Base-by-base conservation (phyloP, 257 asterid genomes). In the Vinca minor region DNA sequence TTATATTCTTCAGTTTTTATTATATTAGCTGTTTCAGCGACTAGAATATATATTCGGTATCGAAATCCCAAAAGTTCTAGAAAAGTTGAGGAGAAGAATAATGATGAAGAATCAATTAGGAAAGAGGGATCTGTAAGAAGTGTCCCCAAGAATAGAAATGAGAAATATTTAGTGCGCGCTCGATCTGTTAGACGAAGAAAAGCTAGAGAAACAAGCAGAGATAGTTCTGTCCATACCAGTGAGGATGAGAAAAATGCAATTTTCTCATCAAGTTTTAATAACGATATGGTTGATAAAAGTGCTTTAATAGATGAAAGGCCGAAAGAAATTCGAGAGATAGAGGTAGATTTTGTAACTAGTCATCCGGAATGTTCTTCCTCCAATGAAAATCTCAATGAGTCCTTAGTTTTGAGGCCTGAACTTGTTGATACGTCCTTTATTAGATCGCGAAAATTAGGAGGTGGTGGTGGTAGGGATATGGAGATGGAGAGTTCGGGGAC, bases 161-260 rank as follows among this genome's bases (percentile, higher is more conserved):
- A 67, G 28, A 80, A 68, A 64, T 45, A 78, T 28, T 67, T 56
- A 12, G 42, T 55, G 1, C 89, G 85, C 14, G 95, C 87, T 56
- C 86, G 80, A 57, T 86, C 95, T 0, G 95, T 84, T 39, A 83
- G 95, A 50, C 78, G 77, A 36, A 81, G 98, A 75, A 59, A 75
- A 42, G 77, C 91, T 0, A 75, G 65, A 70, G 77, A 80, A 60
- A 63, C 71, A 14, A 21, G n/a, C 48, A 61, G 8, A 18, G 87
- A 79, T 17, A 75, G 71, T 42, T 44, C 59, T 20, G 8, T 13
- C 28, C 74, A 67, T 34, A 64, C 69, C 7, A 75, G 60, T 10
- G 74, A 69, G 55, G 84, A 79, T 6, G 91, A 86, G 49, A 79
- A 76, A 34, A 69, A 42, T 21, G 62, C 82, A 0, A 61, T 83